Evolutionary conservation across 371 early-diverging fungal genomes (phyloP).

Genomic region (Coemansia sp.): DNA sequence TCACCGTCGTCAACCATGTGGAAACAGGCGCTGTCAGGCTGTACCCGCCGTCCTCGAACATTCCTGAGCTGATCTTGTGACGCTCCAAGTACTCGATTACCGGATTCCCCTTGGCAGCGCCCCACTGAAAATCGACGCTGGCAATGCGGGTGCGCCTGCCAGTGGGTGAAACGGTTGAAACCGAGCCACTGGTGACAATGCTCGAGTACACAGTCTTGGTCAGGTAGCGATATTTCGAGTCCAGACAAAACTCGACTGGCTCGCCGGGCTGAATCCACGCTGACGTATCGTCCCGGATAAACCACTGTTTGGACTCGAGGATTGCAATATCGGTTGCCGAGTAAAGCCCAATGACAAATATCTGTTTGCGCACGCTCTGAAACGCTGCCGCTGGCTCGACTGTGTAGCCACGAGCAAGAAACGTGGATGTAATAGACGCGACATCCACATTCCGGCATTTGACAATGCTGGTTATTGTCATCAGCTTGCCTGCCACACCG

Average conservation of each 20-base stretch:
- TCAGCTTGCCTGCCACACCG: no score
- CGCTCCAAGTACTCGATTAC: conserved; percentile 36
- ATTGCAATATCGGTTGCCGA: conserved; percentile 72
- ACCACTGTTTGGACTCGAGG: conserved; percentile 86
- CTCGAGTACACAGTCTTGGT: conserved; percentile 64
- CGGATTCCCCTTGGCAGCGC: conserved; percentile 44
- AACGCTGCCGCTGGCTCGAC: conserved; percentile 58
- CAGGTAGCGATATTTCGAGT: conserved; percentile 70
- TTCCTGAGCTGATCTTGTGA: no score
- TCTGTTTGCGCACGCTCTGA: conserved; percentile 58
- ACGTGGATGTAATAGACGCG: no score
- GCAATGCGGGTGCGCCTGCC: conserved; percentile 66
- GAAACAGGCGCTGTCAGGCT: no score
- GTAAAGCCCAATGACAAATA: conserved; percentile 69
- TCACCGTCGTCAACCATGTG: conserved; percentile 68
- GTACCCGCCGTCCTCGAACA: no score
- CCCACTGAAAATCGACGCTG: conserved; percentile 71
- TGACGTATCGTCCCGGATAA: conserved; percentile 66
- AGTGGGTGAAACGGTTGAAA: conserved; percentile 66
- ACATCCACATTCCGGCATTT: no score
- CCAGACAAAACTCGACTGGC: conserved; percentile 65
- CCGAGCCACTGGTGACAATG: conserved; percentile 74
- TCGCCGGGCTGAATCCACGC: not conserved
- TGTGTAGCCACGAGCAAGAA: conserved; percentile 71
- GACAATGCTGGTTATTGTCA: no score